A percentile compares a stretch with the other conserved stretches of the same genome.
These are phyloP conservation scores for Paxillus rubicundulus DNA, from an alignment of 768 basidiomycete genomes.

Conservation along the genomic window DNA sequence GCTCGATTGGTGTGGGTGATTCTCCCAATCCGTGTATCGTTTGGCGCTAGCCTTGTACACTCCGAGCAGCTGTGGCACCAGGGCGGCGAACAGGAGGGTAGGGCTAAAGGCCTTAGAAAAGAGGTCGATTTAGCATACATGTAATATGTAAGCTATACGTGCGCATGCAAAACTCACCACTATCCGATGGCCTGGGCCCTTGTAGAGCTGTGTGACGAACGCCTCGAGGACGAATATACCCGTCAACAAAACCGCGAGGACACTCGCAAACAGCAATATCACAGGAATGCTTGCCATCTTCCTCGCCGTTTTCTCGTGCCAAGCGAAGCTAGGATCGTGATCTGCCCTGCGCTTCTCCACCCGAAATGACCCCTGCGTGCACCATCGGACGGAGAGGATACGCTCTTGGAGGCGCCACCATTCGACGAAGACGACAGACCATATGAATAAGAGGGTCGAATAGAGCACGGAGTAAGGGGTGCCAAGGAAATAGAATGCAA, in stretches of 20 bases:
- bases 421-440: conserved; percentile 86
- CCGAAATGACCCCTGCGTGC: conserved; percentile 70
- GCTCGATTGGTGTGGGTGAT: conserved; percentile 77
- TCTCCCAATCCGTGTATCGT: conserved; percentile 84
- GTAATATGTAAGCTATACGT: too few relatives aligned
- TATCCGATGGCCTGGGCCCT: conserved; percentile 77
- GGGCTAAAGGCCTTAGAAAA: conserved; percentile 66
- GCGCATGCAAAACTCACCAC: conserved; percentile 54
- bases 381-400: conserved; percentile 78
- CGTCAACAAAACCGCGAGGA: conserved; percentile 70
- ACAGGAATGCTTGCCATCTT: conserved; percentile 69
- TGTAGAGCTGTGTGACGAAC: conserved; percentile 85
- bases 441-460: conserved; percentile 72
- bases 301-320: conserved; percentile 74
- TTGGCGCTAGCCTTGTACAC: conserved; percentile 69
- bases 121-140: neutral
- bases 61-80: conserved; percentile 78
- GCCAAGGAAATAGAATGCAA: conserved; percentile 66
- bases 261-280: conserved; percentile 67
- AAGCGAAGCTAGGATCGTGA: conserved; percentile 52
- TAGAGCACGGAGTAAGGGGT: conserved; percentile 75
- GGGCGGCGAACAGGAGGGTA: conserved; percentile 74
- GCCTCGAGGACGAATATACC: conserved; percentile 87
- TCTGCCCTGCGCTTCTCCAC: conserved; percentile 73
- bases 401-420: conserved; percentile 89